Base-by-base conservation (phyloP, 495 filamentous ascomycete species). In the Aspergillus baeticus region DNA sequence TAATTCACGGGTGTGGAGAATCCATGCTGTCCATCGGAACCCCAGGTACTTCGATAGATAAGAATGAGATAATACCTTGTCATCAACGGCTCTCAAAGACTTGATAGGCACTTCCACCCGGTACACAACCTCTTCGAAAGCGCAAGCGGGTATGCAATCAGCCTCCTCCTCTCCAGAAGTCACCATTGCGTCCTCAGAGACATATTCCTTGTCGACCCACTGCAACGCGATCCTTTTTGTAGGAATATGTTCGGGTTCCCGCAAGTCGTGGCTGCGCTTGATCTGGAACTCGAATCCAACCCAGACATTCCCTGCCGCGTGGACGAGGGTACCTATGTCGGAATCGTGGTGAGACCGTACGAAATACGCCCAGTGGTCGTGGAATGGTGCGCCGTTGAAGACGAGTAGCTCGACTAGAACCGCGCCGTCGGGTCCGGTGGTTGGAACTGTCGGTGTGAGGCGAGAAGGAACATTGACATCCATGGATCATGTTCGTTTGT, bases 361-460 rank as follows among this genome's bases (percentile, higher is more conserved):
- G 21, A 45, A 72, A 29, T 66, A 69, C 0, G 65, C 63, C 69
- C 69, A 72, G 47, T 72, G 67, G 50, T 72, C 63, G 50, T 65
- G 67, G 58, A 69, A 69, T 14, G 64, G 65, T 6, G 42, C 23
- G 14, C 69, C 69, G 45, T 68, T 72, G 46, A 33, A 70, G 42
- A 64, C 62, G 23, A 70, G 41, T 13, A 70, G 41, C 17, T 64
- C 59, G 35, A 70, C 47, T 8, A 68, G 17, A 23, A 58, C 58
- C 3, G 45, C 21, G 2, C 23, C 29, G 1, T 29, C n/a, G 8
- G 66, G 38, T 1, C 15, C 10, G 20, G 17, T 29, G 6, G 23
- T 11, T 23, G 33, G 49, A 22, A 26, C 4, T n/a, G n/a, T n/a
- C n/a, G n/a, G 41, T 8, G 7, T 29, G 43, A 47, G 29, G 44